Evolutionary conservation across 441 rosid species (phyloP), one percentile per base, ranked within the genome.

Genomic region (Erodium trifolium): DNA sequence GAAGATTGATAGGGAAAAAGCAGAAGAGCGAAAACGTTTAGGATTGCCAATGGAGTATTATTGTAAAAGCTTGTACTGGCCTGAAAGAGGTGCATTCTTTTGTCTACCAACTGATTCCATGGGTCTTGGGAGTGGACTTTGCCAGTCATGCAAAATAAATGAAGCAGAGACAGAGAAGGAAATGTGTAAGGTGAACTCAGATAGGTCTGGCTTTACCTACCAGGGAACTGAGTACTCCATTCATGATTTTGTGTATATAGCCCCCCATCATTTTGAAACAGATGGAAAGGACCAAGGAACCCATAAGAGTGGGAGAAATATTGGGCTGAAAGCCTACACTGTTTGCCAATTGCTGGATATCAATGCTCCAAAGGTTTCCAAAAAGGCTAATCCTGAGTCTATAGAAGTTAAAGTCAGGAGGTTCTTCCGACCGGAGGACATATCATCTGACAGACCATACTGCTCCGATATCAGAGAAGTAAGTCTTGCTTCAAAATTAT

Each of bases 361-460:
- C 31, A 51, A 64, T 55, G 64, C 29, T 67, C 77, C 75, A 11
- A 65, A 60, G 70, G 65, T 71, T 31, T 70, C 73, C 19, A 76
- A 59, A 67, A 29, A 67, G 63, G 60, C 55, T 69, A 72, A 39
- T 12, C 59, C 75, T 43, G 70, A 49, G 35, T 74, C 77, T 19
- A 68, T 74, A 37, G 66, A 67, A 60, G 73, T 77, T 41, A 70
- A 77, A 77, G 77, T 72, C 14, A 67, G 78, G 57, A 77, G 78
- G 68, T 72, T 70, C 75, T 80, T 69, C 75, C 73, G 80, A 67
- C 78, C 80, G 4, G 83, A 77, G 71, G 83, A 77, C 47, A 65
- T 80, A 43, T 77, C 75, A 62, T 39, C 73, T 1, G 78, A 80
- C 71, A 80, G 67, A 72, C 72, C 80, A 59, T 80, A 80, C 69